Evolutionary conservation across 1,139 yeast genomes (phyloP), one percentile per base, ranked within the genome.

Genomic region (Geotrichum aggregatum): DNA sequence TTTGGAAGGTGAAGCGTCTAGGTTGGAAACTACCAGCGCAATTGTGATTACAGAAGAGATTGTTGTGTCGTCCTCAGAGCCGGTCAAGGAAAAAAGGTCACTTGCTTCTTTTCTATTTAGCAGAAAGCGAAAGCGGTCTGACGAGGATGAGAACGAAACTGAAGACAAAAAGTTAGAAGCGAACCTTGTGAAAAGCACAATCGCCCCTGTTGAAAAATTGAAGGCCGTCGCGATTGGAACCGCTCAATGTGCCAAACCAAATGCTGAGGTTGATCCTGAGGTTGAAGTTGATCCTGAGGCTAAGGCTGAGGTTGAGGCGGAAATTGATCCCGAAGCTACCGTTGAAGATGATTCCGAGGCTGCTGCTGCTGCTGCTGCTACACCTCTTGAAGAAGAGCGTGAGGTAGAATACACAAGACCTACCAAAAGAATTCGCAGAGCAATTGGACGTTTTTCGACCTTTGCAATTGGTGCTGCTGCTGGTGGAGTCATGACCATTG

Each of bases 401-500:
- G 30, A 40, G 6, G 31, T 18, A 22, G 43, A 40, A 10, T 10
- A 40, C n/a, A 36, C 38, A 7, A 30, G 46, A 16, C 46, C 46
- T 7, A 43, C 36, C 26, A 43, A 43, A 36, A 36, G 46, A 16
- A 30, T 43, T 7, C 46, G 46, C 36, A 30, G 31, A 18, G 46
- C 46, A 2, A 43, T 43, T 31, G 38, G 38, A 31, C 28, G 40
- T 28, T 28, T 53, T 14, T 42, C 48, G 21, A 50, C 50, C 26
- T 48, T 55, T 26, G 54, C 60, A 8, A 51, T 57, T n/a, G 61
- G 59, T 7, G 60, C 62, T 3, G 52, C 56, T 10, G 54, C 61
- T 13, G 65, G 66, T 30, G 53, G 63, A 14, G 54, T 56, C 42
- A 58, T 59, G 14, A 61, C 64, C 1, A 49, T 62, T 49, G 59